Percentiles rank a stretch among this genome's conserved stretches.
phyloP scores from a whole-genome alignment of 2,329 filamentous ascomycete species.

The Paecilomyces sp. region DNA sequence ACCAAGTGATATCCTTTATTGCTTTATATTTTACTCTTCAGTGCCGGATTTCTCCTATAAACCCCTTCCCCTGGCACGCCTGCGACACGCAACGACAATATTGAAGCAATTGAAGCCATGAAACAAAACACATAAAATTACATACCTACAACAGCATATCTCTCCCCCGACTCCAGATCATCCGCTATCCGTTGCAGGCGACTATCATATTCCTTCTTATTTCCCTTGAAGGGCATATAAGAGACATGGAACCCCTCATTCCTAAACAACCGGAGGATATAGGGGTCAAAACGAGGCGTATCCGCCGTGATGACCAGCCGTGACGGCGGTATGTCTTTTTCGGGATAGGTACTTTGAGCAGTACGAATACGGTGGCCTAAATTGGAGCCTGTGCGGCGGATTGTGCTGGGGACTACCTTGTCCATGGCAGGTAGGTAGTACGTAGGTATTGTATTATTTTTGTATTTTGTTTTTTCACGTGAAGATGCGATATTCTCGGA shows the following conservation, averaged over 20 bases:
- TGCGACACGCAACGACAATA: not conserved
- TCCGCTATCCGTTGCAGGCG: constrained; percentile 45
- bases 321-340: not conserved
- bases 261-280: constrained; percentile 45
- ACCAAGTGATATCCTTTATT: too few species aligned
- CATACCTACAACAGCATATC: constrained; percentile 55
- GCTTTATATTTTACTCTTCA: not conserved
- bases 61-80: not conserved
- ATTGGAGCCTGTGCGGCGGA: not conserved
- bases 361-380: not conserved
- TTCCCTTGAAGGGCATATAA: constrained; percentile 48
- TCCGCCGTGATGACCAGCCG: constrained; percentile 23
- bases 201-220: constrained; percentile 41
- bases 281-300: constrained; percentile 42
- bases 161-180: constrained; percentile 47
- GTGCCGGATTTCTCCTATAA: not conserved
- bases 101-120: not conserved
- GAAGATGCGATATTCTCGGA: too few species aligned
- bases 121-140: not conserved
- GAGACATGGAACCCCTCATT: constrained; percentile 52
- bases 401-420: not conserved
- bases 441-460: too few species aligned
- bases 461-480: too few species aligned
- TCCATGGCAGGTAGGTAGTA: not conserved
- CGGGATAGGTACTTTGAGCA: not conserved